phyloP scores from a whole-genome alignment of 139 green algal species.

The Limnomonas spitsbergensis region DNA sequence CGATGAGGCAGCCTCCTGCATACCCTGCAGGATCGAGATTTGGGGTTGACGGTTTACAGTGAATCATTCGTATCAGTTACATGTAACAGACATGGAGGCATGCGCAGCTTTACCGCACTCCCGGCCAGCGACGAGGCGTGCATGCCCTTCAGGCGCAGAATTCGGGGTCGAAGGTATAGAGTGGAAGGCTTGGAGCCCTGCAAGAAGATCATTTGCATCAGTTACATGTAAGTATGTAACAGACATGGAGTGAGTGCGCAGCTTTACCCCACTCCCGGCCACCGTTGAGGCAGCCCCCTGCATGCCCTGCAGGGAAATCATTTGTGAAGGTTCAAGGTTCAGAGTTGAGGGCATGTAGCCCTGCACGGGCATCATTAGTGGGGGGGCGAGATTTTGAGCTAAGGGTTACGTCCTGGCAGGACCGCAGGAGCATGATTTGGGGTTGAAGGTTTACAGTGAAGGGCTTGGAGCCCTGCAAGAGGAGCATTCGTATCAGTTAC shows the following conservation, averaged over 20 bases:
- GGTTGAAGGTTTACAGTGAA: background rate
- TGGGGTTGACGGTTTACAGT: background rate
- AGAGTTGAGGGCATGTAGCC: too few relatives aligned
- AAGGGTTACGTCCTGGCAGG: too few relatives aligned
- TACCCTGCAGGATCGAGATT: slow-evolving; percentile 8
- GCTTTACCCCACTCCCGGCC: slow-evolving; percentile 50
- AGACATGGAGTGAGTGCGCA: too few relatives aligned
- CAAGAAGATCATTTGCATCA: background rate
- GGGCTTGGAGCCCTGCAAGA: too few relatives aligned
- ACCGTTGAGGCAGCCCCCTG: slow-evolving; percentile 68
- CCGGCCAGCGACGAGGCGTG: slow-evolving; percentile 60
- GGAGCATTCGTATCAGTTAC: background rate
- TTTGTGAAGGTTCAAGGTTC: too few relatives aligned
- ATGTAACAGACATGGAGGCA: too few relatives aligned
- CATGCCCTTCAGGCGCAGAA: slow-evolving; percentile 9
- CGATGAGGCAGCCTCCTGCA: slow-evolving; percentile 61
- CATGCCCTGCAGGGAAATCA: slow-evolving; percentile 21
- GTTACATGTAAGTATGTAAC: too few relatives aligned
- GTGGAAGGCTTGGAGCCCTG: too few relatives aligned
- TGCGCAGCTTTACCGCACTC: slow-evolving; percentile 59
- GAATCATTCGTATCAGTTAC: background rate
- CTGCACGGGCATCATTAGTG: too few relatives aligned
- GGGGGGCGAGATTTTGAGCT: too few relatives aligned
- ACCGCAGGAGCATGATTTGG: too few relatives aligned
- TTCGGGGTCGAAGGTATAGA: background rate